Conservation (phyloP, 805 yeast genomes). For the Peterozyma toletana region DNA sequence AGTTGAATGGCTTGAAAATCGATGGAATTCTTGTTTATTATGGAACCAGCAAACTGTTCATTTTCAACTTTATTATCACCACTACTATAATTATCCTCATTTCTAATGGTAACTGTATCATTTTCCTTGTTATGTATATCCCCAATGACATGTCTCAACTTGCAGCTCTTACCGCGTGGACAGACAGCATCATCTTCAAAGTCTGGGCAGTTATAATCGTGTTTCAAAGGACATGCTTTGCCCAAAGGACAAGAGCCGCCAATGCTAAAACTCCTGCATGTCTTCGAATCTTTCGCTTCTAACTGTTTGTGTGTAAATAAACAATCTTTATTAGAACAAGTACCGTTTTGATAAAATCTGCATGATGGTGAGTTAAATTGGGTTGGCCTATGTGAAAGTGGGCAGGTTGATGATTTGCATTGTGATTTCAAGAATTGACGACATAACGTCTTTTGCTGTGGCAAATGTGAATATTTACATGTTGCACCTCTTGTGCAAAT, state of each 20-base stretch:
- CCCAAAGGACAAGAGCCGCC: conserved; percentile 69
- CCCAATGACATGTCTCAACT: conserved; percentile 37
- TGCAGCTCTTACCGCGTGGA: conserved; percentile 42
- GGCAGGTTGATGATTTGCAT: conserved; percentile 44
- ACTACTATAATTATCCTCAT: conserved; percentile 9
- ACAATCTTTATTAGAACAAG: conserved; percentile 43
- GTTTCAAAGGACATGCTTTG: conserved; percentile 45
- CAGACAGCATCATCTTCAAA: conserved; percentile 56
- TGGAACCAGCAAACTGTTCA: conserved; percentile 20
- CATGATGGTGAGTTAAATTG: conserved; percentile 61
- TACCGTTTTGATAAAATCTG: conserved; percentile 36
- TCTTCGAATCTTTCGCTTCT: conserved; percentile 22
- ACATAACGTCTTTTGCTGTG: conserved; percentile 48
- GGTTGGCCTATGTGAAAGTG: conserved; percentile 46
- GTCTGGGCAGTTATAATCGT: conserved; percentile 65
- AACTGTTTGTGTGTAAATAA: conserved; percentile 38
- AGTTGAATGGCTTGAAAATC: conserved; percentile 6
- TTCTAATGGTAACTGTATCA: conserved; percentile 15
- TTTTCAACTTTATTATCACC: conserved; percentile 11
- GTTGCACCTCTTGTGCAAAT: conserved; percentile 41
- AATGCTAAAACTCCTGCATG: conserved; percentile 62
- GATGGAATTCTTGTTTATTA: not conserved
- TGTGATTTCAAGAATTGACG: conserved; percentile 34
- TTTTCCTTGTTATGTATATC: conserved; percentile 16
- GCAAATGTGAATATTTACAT: conserved; percentile 51